Base-by-base conservation (phyloP, 2,329 filamentous ascomycete genomes). In the Phialophora macrospora region DNA sequence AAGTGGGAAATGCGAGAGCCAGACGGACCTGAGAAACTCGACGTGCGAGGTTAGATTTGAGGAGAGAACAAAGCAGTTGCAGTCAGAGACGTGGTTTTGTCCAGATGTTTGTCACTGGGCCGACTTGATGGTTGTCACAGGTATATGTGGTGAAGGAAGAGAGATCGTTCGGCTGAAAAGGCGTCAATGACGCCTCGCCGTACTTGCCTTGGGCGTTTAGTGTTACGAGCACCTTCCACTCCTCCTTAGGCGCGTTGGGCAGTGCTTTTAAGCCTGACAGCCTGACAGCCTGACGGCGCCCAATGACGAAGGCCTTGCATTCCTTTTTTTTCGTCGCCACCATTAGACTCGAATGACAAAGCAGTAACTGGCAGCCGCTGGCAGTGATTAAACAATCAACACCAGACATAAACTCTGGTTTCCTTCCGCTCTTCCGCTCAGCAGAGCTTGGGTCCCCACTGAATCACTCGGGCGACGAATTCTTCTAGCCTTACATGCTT, bases 61-160 rank as follows among this genome's bases (percentile, higher is more conserved):
- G 51, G 51, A 57, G 46, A 60, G 49, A 51, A 34, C 52, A 26
- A 60, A 38, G 61, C 34, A 49, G 48, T 63, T 54, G 60, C 55
- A 57, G 34, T n/a, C n/a, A 28, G 30, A n/a, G 48, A 56, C 38
- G 30, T 44, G 26, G 34, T 38, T 52, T 57, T 62, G 52, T 62
- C 58, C 62, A 62, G 58, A 62, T 28, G 63, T 60, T 60, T 68
- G 62, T 57, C 58, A 59, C 32, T 60, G 46, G 46, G 20, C 9
- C 55, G 55, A 24, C 51, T 60, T 52, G 61, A 20, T 17, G 55
- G 30, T 46, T 44, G 38, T 44, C 38, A 44, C 38, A 44, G 55
- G 20, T 60, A 38, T 41, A 44, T 44, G 58, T 54, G 64, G 54
- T 63, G 60, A 49, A 65, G 60, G 58, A 66, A 62, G 59, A 64